Conservation (phyloP, 148 eudicot genomes). For the Persicaria tinctoria region DNA sequence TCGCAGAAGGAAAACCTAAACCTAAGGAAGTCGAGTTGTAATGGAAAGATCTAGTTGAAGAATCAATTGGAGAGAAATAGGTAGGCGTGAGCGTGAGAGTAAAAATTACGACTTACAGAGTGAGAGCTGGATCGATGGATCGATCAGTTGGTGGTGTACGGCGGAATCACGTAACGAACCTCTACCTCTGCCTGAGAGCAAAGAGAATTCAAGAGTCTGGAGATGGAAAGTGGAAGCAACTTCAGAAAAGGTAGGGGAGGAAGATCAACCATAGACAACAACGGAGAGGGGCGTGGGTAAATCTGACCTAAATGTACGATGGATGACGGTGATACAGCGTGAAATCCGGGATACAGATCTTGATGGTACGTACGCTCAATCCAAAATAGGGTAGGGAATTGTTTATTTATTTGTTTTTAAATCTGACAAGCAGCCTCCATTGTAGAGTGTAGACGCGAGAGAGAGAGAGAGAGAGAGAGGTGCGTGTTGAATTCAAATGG, state of each 20-base stretch:
- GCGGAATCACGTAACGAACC: neutral
- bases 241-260: too few species aligned
- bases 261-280: too few species aligned
- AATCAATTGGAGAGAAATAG: neutral
- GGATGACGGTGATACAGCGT: neutral
- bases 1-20: too few species aligned
- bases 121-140: neutral
- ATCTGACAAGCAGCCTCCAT: slow-evolving; percentile 8
- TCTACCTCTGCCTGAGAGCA: too few species aligned
- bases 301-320: neutral
- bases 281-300: neutral
- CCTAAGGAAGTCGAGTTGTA: too few species aligned
- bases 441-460: neutral
- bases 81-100: neutral
- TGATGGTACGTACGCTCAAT: neutral
- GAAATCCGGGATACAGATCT: slow-evolving; percentile 8
- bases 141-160: neutral
- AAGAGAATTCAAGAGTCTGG: too few species aligned
- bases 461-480: neutral
- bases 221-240: too few species aligned
- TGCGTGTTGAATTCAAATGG: neutral
- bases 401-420: neutral
- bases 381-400: neutral
- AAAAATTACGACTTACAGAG: neutral
- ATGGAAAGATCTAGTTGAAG: too few species aligned